Conservation (phyloP, 176 grass and related monocot species). For the Musa acuminata region DNA sequence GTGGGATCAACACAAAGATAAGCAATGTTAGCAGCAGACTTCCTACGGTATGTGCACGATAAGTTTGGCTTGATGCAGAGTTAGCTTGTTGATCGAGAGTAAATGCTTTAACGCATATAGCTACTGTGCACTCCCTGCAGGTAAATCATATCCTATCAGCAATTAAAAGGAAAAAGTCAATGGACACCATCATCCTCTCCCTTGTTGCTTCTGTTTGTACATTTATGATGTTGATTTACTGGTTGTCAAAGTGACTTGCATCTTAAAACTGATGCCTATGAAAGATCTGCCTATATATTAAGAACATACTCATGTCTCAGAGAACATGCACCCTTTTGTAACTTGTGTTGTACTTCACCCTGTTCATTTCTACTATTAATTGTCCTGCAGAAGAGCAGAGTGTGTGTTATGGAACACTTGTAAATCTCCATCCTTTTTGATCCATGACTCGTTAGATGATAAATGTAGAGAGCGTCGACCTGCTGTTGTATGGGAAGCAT, state of each 20-base stretch:
- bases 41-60: constrained; percentile 49
- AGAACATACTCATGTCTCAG: background rate
- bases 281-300: background rate
- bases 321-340: background rate
- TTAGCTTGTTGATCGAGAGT: background rate
- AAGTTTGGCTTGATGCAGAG: constrained; percentile 1
- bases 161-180: constrained; percentile 93
- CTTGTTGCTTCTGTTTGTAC: constrained; percentile 73
- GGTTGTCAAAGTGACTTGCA: constrained; percentile 60
- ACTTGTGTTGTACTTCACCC: background rate
- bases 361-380: background rate
- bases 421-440: too few relatives aligned
- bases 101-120: background rate
- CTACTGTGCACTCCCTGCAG: constrained; percentile 25
- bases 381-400: too few relatives aligned
- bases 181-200: constrained; percentile 93
- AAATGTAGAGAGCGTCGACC: too few relatives aligned
- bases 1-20: constrained; percentile 79
- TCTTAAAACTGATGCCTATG: background rate
- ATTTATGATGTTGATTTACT: constrained; percentile 95
- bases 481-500: too few relatives aligned
- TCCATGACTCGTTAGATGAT: too few relatives aligned
- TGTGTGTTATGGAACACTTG: too few relatives aligned
- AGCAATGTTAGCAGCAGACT: constrained; percentile 86
- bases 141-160: constrained; percentile 76